These are phyloP conservation scores for Linderina pennispora DNA, from an alignment of 192 early-diverging fungal genomes.

Conservation along the genomic window DNA sequence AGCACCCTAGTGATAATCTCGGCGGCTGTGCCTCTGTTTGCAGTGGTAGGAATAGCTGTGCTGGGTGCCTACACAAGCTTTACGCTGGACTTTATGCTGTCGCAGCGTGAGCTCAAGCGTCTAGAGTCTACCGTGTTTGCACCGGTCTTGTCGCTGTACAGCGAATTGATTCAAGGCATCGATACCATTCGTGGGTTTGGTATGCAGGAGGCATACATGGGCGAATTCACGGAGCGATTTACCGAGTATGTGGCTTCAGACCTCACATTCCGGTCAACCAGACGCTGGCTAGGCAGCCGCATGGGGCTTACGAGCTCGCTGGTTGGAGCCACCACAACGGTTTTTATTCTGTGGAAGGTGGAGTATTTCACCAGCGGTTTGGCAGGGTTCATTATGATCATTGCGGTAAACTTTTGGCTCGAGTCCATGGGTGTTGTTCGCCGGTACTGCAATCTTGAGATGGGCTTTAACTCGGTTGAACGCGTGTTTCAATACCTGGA, in stretches of 20 bases:
- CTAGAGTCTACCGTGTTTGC: constrained; percentile 62
- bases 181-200: constrained; percentile 74
- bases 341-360: constrained; percentile 52
- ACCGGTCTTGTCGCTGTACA: constrained; percentile 71
- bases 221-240: constrained; percentile 49
- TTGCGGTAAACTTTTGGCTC: constrained; percentile 71
- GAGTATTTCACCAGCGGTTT: constrained; percentile 63
- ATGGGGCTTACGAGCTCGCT: constrained; percentile 66
- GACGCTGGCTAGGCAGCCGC: constrained; percentile 73
- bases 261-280: constrained; percentile 69
- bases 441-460: constrained; percentile 65
- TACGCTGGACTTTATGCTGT: constrained; percentile 59
- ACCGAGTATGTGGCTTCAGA: constrained; percentile 76
- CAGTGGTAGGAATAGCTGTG: constrained; percentile 57
- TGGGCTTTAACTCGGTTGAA: constrained; percentile 74
- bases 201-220: constrained; percentile 59
- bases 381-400: constrained; percentile 74
- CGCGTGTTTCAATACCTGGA: constrained; percentile 68
- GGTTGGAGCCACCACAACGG: constrained; percentile 59
- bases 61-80: constrained; percentile 53
- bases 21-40: constrained; percentile 61
- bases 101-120: constrained; percentile 79
- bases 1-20: constrained; percentile 55
- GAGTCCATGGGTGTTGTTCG: constrained; percentile 67
- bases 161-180: constrained; percentile 66